Base-by-base conservation (phyloP, 2,329 filamentous ascomycete species). In the Calonectria ilicicola region DNA sequence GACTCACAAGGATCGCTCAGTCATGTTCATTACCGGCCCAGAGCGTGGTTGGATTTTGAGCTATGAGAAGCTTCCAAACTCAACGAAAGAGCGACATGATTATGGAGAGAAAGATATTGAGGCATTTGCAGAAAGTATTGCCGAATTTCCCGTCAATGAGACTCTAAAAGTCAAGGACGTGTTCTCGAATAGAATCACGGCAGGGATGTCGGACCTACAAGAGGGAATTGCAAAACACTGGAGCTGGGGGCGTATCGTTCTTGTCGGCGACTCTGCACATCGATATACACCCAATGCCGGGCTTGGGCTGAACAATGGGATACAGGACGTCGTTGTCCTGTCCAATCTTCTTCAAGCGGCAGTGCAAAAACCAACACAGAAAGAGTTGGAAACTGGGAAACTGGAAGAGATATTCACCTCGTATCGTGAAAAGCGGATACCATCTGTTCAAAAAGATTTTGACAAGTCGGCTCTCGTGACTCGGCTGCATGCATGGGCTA, bases 401-500 rank as follows among this genome's bases (percentile, higher is more conserved):
- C 62, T 81, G 12, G 68, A 47, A 5, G 23, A 62, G 7, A 23
- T 74, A 6, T 80, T 80, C n/a, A 23, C 73, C 23, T 65, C 29
- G 7, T 81, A 81, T 29, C 75, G 71, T 2, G 44, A 69, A 5
- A 64, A 77, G 15, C 73, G 79, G n/a, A 23, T 26, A 27, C 72
- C 70, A 10, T 17, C 29, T 6, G 46, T 79, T 2, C 56, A 69
- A 32, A 71, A 62, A 15, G 77, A 79, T 17, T 70, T 68, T 26
- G 70, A 67, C 1, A 53, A 67, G 35, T 78, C 76, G 17, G 75
- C 73, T 3, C 56, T 58, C 7, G 32, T 72, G 1, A 80, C 79
- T 2, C 71, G 81, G 14, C 27, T 80, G 21, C 79, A 81, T n/a
- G 73, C 77, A 1, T 81, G 80, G 80, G 78, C 75, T 3, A 80